Base-by-base conservation (phyloP, 257 asterid genomes). In the Przewalskia tangutica region DNA sequence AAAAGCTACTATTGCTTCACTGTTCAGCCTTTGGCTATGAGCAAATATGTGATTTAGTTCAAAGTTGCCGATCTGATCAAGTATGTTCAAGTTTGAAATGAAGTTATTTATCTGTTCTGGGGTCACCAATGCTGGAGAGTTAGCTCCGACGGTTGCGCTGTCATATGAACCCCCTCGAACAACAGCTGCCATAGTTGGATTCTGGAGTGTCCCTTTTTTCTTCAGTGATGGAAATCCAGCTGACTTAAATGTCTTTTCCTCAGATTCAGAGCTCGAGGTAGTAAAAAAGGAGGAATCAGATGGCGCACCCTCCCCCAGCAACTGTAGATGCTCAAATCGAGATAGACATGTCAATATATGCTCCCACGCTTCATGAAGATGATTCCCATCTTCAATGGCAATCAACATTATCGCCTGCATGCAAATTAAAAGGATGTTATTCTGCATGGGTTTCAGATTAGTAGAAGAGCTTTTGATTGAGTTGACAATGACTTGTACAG, bases 91-190 rank as follows among this genome's bases (percentile, higher is more conserved):
- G 91, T 96, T 96, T 42, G 97, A 90, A 85, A 96, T 94, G 82
- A 96, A 94, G 86, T 86, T 89, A 81, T 88, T 96, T 83, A 96
- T 94, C 91, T 94, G 98, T 88, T 96, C 99, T 34, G 95, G 87
- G 71, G 97, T 88, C 83, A 94, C 99, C 86, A 96, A 92, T 73
- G 94, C 92, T 71, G 89, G 89, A 79, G 97, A 81, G 80, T 91
- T 94, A 82, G 79, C 89, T 87, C 97, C 89, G 9, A 83, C 42
- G 65, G 93, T 90, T 82, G 98, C 90, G 87, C 99, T 96, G 82
- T 96, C 99, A 54, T 96, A 96, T 78, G 99, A 96, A 84, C 99
- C 95, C 86, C 99, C 99, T 83, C 99, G 92, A 86, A 96, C 98
- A 86, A 96, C 98, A 88, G 99, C 99, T 88, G 91, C 88, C 65